These are phyloP conservation scores for Grosmannia huntii DNA, from an alignment of 2,329 filamentous ascomycete species.

Conservation along the genomic window DNA sequence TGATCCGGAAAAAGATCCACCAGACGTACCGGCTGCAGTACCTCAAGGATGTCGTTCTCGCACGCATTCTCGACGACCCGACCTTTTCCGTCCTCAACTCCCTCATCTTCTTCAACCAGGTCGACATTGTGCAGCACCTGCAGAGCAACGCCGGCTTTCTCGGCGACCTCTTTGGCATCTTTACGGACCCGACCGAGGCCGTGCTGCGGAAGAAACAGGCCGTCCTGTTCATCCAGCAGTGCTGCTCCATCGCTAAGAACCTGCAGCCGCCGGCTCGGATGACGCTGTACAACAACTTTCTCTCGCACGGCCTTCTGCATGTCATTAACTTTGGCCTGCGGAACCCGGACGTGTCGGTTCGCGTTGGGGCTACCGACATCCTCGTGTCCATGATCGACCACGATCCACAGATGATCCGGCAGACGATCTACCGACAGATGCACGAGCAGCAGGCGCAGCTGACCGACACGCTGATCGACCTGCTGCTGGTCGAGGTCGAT, in stretches of 20 bases:
- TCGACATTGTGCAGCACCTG: constrained; percentile 93
- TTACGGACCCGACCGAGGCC: constrained; percentile 51
- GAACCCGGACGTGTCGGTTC: constrained; percentile 69
- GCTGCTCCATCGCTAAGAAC: constrained; percentile 87
- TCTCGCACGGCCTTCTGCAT: constrained; percentile 71
- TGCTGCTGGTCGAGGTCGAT: constrained; percentile 83
- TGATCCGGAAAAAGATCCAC: constrained; percentile 81
- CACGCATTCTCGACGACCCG: constrained; percentile 89
- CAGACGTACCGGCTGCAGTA: constrained; percentile 94
- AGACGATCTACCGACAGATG: constrained; percentile 84
- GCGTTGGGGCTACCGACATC: constrained; percentile 88
- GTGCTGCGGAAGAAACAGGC: constrained; percentile 78
- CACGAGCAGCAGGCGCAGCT: constrained; percentile 74
- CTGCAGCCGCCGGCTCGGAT: constrained; percentile 73
- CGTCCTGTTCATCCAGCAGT: constrained; percentile 93
- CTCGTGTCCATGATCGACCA: constrained; percentile 91
- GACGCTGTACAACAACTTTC: constrained; percentile 79
- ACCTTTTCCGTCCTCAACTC: constrained; percentile 97
- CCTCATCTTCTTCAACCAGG: constrained; percentile 97
- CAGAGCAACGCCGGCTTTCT: constrained; percentile 69
- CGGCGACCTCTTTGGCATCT: constrained; percentile 71
- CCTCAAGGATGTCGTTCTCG: constrained; percentile 94
- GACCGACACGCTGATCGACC: constrained; percentile 84
- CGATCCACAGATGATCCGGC: constrained; percentile 85
- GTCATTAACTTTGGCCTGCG: constrained; percentile 88